Base-by-base conservation (phyloP, 345 rosid genomes). In the Clarkia xantiana region DNA sequence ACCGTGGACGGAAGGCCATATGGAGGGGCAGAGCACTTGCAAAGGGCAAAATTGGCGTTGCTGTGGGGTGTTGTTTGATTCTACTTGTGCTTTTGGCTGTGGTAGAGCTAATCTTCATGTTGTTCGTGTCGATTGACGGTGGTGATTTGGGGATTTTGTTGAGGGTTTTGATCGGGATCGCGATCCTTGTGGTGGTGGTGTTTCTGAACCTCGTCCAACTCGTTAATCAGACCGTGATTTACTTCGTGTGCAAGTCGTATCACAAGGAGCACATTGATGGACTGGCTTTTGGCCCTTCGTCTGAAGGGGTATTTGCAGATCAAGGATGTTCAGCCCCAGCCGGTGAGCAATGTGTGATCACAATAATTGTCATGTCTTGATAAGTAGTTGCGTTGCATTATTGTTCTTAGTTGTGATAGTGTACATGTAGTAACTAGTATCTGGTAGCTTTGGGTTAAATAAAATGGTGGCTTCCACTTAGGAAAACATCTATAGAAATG, bases 1-100 rank as follows among this genome's bases (percentile, higher is more conserved):
- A 45, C 3, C 42, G 54, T 7, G 84, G 84, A 2, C 14, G 68
- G 14, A 57, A 62, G 22, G 85, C 81, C 9, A 63, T 71, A 70
- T 42, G 6, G 15, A 75, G 63, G 59, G 59, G 72, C 57, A 67
- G 51, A 15, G 44, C 45, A 0, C 38, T 78, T 47, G 59, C 72
- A 0, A 70, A 61, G 47, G 78, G 81, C 13, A 78, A 78, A 57
- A 56, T 56, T 51, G 59, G 66, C 25, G 10, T 63, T 2, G 56
- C 78, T 0, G 23, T 3, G 2, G 29, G 47, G 1, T 38, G 59
- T 23, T 66, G 59, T 29, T 43, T 72, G 2, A 15, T 22, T 25
- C 53, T 72, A 3, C 14, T 16, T 18, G 2, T 63, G 1, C 47
- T 46, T 14, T 55, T 42, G 4, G 9, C 18, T 0, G 60, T 49